Evolutionary conservation across 2,329 filamentous ascomycete species (phyloP), one percentile per base, ranked within the genome.

Genomic region (Dothideomycetes sp.): DNA sequence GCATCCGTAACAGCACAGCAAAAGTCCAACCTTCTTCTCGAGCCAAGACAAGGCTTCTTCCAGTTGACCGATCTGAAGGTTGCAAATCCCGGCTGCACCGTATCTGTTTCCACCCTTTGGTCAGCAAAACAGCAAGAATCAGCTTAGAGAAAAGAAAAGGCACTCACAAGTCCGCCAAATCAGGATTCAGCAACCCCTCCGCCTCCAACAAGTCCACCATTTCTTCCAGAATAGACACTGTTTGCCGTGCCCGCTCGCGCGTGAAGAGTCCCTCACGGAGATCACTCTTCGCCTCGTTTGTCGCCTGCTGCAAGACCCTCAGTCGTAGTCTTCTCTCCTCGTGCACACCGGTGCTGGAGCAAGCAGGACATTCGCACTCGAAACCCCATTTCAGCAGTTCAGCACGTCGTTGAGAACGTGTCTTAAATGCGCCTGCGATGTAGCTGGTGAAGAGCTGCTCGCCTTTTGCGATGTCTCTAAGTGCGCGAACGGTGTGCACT

Each of bases 391-490:
- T 41, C 15, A 47, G 44, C 16, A 50, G 43, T 4, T 36, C 17
- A 7, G 42, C 34, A 10, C 31, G 35, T 19, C 37, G 41, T 24
- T 31, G 38, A 35, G 22, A 12, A 31, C 45, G 43, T 27, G 38
- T 29, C 19, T 36, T 39, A 38, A 36, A 34, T 4, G 34, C 15
- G 11, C 33, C 34, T n/a, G 27, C 27, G 36, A 46, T 47, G 40
- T 55, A 55, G 18, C 41, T 41, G 12, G 40, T 47, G 12, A 44
- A 38, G 5, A 57, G 29, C 39, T 57, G 52, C 34, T 54, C 50
- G 12, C 52, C 53, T 4, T 42, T 41, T 11, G 45, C 19, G 38
- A 57, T 54, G 31, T 52, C 48, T n/a, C 46, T 42, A 5, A 50
- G 38, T 2, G 53, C 49, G 36, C 56, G 48, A 9, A 56, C 46